Base-by-base conservation (phyloP, 495 filamentous ascomycete species). In the Cryomyces antarcticus region DNA sequence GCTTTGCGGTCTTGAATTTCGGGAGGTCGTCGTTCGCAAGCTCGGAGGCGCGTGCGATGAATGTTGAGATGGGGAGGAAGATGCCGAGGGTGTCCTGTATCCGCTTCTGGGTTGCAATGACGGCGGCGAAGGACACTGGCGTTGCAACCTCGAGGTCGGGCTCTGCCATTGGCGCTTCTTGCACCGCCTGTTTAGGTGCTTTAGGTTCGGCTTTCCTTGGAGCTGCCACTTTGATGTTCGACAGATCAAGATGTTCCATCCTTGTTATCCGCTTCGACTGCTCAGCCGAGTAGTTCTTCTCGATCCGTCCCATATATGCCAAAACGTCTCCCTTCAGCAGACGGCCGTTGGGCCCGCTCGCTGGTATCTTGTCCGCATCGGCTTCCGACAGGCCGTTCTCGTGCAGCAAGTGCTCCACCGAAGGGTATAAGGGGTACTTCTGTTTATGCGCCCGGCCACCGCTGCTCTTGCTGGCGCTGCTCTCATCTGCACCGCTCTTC, bases 321-420 rank as follows among this genome's bases (percentile, higher is more conserved):
- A 97, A 73, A 6, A 97, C 82, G 57, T 97, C 89, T 39, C 89
- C 89, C 64, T 97, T 97, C 31, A 97, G 69, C 36, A 97, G 66
- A 39, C 92, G 78, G 38, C 87, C 86, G 57, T 77, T 80, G 31
- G 89, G 89, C 11, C 89, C 89, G 28, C 78, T 87, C 7, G 83
- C 76, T 17, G 74, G 80, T 56, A 97, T 95, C 53, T 80, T 76
- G 57, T 77, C 68, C 29, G 79, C 62, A 46, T 80, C 81, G 27
- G 75, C 75, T 39, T 73, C 67, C 37, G 79, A 67, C 28, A 96
- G 60, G 44, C 72, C 73, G 52, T 89, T 75, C 56, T 78, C 67
- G 58, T 80, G 77, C 37, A 97, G 70, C 34, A 96, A 69, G 50
- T 80, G 75, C 53, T 64, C 64, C 35, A 97, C 86, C 10, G 89